Conservation (phyloP, 192 early-diverging fungal genomes). For the Backusella morwellensis region DNA sequence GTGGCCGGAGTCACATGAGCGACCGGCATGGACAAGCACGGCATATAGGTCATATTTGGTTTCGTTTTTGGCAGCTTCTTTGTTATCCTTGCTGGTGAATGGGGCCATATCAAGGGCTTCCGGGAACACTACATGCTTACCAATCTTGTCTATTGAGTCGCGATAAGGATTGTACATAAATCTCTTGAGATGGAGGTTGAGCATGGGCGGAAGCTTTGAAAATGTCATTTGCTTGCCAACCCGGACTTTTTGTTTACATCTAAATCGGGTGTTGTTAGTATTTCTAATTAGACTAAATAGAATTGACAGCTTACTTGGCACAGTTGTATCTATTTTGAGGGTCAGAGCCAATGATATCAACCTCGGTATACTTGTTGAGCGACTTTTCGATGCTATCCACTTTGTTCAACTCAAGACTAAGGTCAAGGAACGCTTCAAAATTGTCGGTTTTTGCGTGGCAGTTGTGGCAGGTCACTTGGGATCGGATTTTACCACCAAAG, state of each 20-base stretch:
- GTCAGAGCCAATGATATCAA: conserved; percentile 54
- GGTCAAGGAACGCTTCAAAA: conserved; percentile 72
- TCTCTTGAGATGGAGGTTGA: conserved; percentile 84
- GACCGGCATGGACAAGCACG: conserved; percentile 79
- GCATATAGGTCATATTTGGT: conserved; percentile 67
- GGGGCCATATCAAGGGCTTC: conserved; percentile 62
- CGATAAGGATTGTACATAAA: conserved; percentile 59
- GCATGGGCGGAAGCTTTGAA: conserved; percentile 63
- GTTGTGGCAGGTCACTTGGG: conserved; percentile 68
- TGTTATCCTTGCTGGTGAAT: conserved; percentile 48
- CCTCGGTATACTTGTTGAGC: conserved; percentile 66
- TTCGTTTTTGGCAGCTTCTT: conserved; percentile 10
- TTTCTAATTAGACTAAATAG: background rate
- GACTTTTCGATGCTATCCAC: conserved; percentile 65
- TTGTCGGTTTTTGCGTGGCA: conserved; percentile 78
- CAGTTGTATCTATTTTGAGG: conserved; percentile 74
- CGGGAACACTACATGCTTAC: conserved; percentile 58
- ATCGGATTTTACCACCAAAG: conserved; percentile 83
- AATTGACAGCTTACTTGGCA: conserved; percentile 48
- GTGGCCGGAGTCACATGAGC: conserved; percentile 76
- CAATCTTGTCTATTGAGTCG: conserved; percentile 65
- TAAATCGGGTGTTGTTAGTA: background rate
- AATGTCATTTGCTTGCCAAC: conserved; percentile 83
- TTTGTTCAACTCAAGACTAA: conserved; percentile 73
- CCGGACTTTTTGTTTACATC: conserved; percentile 73